These are phyloP conservation scores for Mycosphaerella arachidis DNA, from an alignment of 2,329 filamentous ascomycete genomes.

Conservation along the genomic window DNA sequence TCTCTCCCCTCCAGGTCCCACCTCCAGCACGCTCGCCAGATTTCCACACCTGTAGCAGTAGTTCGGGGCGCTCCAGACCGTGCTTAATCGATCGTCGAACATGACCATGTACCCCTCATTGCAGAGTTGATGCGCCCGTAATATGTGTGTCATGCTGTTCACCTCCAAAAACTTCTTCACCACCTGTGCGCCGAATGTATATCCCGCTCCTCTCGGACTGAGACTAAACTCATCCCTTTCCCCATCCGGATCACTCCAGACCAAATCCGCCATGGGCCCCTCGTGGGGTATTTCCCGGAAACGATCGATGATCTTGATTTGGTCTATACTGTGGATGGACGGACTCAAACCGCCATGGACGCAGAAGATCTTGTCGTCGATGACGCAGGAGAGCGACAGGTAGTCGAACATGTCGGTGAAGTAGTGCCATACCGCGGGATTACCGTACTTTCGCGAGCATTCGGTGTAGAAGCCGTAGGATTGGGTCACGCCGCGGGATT, in stretches of 20 bases:
- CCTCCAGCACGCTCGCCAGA: slow-evolving; percentile 93
- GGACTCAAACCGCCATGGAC: slow-evolving; percentile 74
- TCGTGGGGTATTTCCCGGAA: slow-evolving; percentile 98
- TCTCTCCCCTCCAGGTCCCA: slow-evolving; percentile 84
- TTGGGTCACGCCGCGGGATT: slow-evolving; percentile 94
- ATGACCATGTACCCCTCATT: slow-evolving; percentile 97
- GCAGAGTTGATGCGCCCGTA: slow-evolving; percentile 96
- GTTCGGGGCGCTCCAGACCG: slow-evolving; percentile 94
- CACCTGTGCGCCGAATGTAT: slow-evolving; percentile 95
- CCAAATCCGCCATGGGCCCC: slow-evolving; percentile 97
- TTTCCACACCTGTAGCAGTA: slow-evolving; percentile 75
- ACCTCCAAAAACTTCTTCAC: slow-evolving; percentile 97
- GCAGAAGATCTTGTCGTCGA: slow-evolving; percentile 98
- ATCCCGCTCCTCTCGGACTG: slow-evolving; percentile 87
- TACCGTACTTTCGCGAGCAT: slow-evolving; percentile 95
- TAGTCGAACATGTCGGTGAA: slow-evolving; percentile 99
- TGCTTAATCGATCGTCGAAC: slow-evolving; percentile 90
- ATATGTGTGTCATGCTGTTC: slow-evolving; percentile 95
- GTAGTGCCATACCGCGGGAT: slow-evolving; percentile 98
- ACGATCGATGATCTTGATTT: slow-evolving; percentile 99
- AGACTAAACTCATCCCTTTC: slow-evolving; percentile 96
- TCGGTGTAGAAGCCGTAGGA: slow-evolving; percentile 99
- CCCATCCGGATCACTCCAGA: slow-evolving; percentile 97
- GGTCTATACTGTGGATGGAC: slow-evolving; percentile 94
- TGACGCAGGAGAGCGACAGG: slow-evolving; percentile 91